A percentile compares a stretch with the other conserved stretches of the same genome.
Evolutionary conservation across 176 grass and related monocot species (phyloP).

Genomic region (Urochloa ruziziensis): DNA sequence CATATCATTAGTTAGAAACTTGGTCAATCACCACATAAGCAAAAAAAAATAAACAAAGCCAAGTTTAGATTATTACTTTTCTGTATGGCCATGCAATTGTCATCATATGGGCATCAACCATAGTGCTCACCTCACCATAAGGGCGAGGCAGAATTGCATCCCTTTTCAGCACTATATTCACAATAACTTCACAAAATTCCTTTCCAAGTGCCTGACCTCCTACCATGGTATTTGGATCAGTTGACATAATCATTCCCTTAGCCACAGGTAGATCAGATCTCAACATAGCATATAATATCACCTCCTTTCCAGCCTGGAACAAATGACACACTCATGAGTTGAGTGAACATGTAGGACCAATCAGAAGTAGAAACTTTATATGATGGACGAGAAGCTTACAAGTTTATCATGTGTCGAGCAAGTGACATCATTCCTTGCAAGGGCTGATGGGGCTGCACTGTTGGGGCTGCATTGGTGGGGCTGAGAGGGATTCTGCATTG

Average conservation of each 20-base stretch:
- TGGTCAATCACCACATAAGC: neutral
- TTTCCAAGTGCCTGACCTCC: neutral
- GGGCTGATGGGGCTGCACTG: neutral
- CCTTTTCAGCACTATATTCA: neutral
- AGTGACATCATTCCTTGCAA: too few relatives aligned
- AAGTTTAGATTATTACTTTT: neutral
- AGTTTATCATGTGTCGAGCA: neutral
- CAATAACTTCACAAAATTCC: too few relatives aligned
- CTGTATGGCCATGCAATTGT: neutral
- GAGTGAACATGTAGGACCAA: too few relatives aligned
- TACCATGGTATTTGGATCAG: neutral
- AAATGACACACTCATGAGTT: neutral
- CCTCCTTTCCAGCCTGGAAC: too few relatives aligned
- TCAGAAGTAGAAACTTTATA: too few relatives aligned
- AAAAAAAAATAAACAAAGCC: neutral
- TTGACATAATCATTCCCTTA: neutral
- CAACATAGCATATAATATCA: neutral
- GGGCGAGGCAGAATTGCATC: neutral
- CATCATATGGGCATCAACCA: neutral
- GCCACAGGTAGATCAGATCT: neutral
- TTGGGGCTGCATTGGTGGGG: too few relatives aligned
- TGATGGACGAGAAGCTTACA: neutral
- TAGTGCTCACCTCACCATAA: neutral
- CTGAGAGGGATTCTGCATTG: too few relatives aligned
- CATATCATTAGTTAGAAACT: neutral